Base-by-base conservation (phyloP, 2,329 filamentous ascomycete species). In the Ceratocystis colombiana region DNA sequence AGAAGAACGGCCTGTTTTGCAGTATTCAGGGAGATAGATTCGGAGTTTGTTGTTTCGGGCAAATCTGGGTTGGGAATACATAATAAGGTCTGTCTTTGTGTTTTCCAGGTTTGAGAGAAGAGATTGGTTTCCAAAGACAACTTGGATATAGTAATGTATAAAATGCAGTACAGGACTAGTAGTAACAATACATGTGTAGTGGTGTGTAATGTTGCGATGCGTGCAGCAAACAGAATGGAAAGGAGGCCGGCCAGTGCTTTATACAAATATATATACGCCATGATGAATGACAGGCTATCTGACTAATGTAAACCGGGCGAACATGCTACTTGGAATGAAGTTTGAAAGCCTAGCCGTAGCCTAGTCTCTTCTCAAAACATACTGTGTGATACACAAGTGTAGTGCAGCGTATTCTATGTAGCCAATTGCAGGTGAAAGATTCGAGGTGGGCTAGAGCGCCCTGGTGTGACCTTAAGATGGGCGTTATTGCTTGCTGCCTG, bases 141-240 rank as follows among this genome's bases (percentile, higher is more conserved):
- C 48, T 53, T 37, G 55, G 55, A 59, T 59, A 59, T 37, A 59
- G 17, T 59, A 59, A 59, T 59, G 55, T 59, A 37, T 59, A 37
- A 59, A 59, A 37, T 37, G 17, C 12, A 59, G 55, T 20, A 59
- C 28, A 59, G 20, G 33, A 20, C 55, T 37, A 37, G 10, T 15
- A 41, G 37, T 15, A 41, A 41, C 37, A 41, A 59, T 59, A n/a
- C 55, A 25, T 33, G 55, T 10, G 25, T 30, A 33, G 22, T n/a
- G 55, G 30, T 48, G 15, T 48, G 15, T 22, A 5, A 48, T 8
- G 17, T 17, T 22, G 46, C 46, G 5, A 22, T 20, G 46, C 1
- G 46, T 48, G 6, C 46, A 48, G 46, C 46, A 20, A 41, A 41
- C 37, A 41, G 37, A 41, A 41, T 12, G 37, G 37, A 41, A 41